These are phyloP conservation scores for Nakataea oryzae DNA, from an alignment of 2,329 filamentous ascomycete species.

Conservation along the genomic window DNA sequence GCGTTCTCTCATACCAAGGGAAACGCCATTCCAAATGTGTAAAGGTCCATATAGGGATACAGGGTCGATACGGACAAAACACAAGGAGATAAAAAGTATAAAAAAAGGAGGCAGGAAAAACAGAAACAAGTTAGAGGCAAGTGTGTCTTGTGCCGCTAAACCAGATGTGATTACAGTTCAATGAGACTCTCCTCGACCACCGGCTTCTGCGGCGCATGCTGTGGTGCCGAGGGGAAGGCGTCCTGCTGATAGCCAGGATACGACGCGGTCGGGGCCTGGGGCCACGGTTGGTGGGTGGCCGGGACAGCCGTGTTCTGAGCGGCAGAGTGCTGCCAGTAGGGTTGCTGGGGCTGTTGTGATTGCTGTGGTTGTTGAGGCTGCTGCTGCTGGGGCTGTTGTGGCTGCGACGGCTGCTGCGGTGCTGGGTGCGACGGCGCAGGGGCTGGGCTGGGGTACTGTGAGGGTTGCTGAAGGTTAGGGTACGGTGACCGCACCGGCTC, in stretches of 20 bases:
- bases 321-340: constrained; percentile 37
- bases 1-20: no score
- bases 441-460: constrained; percentile 27
- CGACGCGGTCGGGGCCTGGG: constrained; percentile 19
- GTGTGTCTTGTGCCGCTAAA: no score
- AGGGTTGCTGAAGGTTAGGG: constrained; percentile 36
- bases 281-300: constrained; percentile 26
- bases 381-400: constrained; percentile 19
- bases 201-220: constrained; percentile 48
- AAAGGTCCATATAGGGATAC: no score
- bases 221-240: constrained; percentile 54
- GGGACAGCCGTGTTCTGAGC: constrained; percentile 30
- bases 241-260: constrained; percentile 46
- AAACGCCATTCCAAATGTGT: no score
- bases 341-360: constrained; percentile 24
- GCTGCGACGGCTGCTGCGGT: constrained; percentile 24
- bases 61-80: no score
- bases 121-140: no score
- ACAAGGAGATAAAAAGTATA: no score
- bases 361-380: constrained; percentile 13
- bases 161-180: constrained; percentile 38
- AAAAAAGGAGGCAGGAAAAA: no score
- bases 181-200: constrained; percentile 69
- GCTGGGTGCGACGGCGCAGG: constrained; percentile 28
- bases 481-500: constrained; percentile 40